Base-by-base conservation (phyloP, 768 basidiomycete genomes). In the Mycena albidolilacea region DNA sequence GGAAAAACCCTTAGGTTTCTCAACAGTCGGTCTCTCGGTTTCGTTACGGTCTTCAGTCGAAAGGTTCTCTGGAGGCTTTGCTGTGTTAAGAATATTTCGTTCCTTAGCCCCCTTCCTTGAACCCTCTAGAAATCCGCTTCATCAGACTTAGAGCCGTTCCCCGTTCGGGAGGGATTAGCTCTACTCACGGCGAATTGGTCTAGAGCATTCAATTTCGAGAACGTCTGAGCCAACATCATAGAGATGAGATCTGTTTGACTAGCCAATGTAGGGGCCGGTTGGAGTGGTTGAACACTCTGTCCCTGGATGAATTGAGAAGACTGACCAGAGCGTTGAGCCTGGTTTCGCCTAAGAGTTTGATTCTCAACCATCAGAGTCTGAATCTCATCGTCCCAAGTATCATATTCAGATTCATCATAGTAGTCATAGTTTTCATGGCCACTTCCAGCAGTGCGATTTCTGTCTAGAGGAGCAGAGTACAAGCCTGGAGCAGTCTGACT, bases 241-340 rank as follows among this genome's bases (percentile, higher is more conserved):
- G 21, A 30, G 30, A 17, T 10, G 7, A 14, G n/a, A 21, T 21
- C n/a, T 2, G 17, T 19, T 2, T 48, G 14, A 11, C 12, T 15
- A 7, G 10, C 21, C 8, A 21, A 2, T 23, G 10, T 0, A 57
- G 52, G n/a, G 12, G 21, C 12, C 39, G 17, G 0, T 23, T 14
- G 43, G 58, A 55, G 67, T 60, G 67, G 57, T 58, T 58, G 67
- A 68, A 60, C 57, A 68, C 43, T 57, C 57, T 48, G 1, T 11
- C 2, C 2, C 23, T 58, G 57, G 0, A 30, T 37, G 37, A 52
- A 19, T 17, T 41, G 38, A 30, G 30, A 30, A 30, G 30, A 30
- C 30, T 7, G n/a, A 54, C 55, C 60, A 43, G 30, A 2, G 39
- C 43, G 59, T 60, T 68, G 67, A 12, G 46, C 44, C 43, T 60